Evolutionary conservation across 1,139 yeast species (phyloP).

Genomic region (Kazachstania sp.): DNA sequence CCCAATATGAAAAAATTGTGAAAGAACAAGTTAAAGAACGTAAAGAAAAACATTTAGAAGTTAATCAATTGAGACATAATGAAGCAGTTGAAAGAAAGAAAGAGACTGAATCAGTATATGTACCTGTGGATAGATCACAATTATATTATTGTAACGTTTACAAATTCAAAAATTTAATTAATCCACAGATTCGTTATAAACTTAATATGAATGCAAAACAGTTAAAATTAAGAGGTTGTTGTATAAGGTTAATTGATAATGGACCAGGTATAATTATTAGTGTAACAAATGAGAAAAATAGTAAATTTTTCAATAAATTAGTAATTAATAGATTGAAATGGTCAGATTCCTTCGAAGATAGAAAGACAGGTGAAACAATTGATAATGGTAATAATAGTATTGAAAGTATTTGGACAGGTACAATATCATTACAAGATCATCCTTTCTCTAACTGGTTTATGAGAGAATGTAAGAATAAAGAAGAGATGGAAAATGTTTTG

Average conservation of each 20-base stretch:
- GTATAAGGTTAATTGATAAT: conserved; percentile 34
- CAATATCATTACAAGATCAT: conserved; percentile 31
- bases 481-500: conserved; percentile 15
- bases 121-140: too few species aligned
- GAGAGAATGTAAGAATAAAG: conserved; percentile 21
- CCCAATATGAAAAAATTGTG: conserved; percentile 71
- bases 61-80: conserved; percentile 47
- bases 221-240: conserved; percentile 53
- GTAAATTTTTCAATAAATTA: conserved; percentile 55
- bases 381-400: conserved; percentile 46
- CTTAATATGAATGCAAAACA: conserved; percentile 76
- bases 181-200: conserved; percentile 63
- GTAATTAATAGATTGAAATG: conserved; percentile 60
- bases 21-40: conserved; percentile 61
- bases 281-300: conserved; percentile 60
- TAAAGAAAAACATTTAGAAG: conserved; percentile 47
- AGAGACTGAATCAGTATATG: too few species aligned
- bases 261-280: conserved; percentile 55
- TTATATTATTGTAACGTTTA: conserved; percentile 47
- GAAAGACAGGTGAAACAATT: conserved; percentile 17
- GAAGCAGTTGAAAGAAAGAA: conserved; percentile 15
- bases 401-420: conserved; percentile 69
- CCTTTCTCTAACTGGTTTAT: conserved; percentile 27
- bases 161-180: conserved; percentile 43
- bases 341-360: conserved; percentile 41